Conservation (phyloP, 768 basidiomycete species). For the Calocybe cyanea region DNA sequence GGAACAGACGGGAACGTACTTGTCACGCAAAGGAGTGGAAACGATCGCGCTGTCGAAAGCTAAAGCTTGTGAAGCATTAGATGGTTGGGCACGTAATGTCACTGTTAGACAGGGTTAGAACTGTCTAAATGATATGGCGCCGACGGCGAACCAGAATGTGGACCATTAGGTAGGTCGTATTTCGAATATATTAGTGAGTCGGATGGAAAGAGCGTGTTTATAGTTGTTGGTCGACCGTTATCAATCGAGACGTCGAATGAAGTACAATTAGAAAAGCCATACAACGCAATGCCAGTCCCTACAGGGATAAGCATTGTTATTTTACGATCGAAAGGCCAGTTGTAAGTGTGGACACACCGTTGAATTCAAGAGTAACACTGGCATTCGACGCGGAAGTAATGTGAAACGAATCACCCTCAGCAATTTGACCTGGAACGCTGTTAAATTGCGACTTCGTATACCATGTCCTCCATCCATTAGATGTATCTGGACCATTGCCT, state of each 20-base stretch:
- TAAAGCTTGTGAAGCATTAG: constrained; percentile 7
- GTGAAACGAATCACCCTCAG: constrained; percentile 14
- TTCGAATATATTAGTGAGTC: constrained; percentile 12
- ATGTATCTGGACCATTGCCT: constrained; percentile 8
- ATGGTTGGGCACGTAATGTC: constrained; percentile 13
- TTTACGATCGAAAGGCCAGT: too few species aligned
- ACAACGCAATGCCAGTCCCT: constrained; percentile 14
- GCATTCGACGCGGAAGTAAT: constrained; percentile 12
- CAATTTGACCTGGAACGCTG: constrained; percentile 7
- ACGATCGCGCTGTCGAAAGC: constrained; percentile 11
- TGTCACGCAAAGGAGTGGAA: constrained; percentile 8
- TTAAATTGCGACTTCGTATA: constrained; percentile 10
- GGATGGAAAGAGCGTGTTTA: not conserved
- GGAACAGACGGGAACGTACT: constrained; percentile 8
- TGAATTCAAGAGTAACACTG: constrained; percentile 15
- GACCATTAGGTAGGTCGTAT: constrained; percentile 8
- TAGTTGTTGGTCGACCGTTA: constrained; percentile 3
- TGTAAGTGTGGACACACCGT: constrained; percentile 7
- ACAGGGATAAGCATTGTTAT: not conserved
- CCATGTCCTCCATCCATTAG: constrained; percentile 14
- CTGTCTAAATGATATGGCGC: too few species aligned
- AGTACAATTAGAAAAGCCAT: constrained; percentile 10
- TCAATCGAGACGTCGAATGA: constrained; percentile 16
- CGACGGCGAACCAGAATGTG: constrained; percentile 8
- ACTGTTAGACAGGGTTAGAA: constrained; percentile 4